These are phyloP conservation scores for Marasmius oreades DNA, from an alignment of 1,284 basidiomycete species.

Conservation along the genomic window DNA sequence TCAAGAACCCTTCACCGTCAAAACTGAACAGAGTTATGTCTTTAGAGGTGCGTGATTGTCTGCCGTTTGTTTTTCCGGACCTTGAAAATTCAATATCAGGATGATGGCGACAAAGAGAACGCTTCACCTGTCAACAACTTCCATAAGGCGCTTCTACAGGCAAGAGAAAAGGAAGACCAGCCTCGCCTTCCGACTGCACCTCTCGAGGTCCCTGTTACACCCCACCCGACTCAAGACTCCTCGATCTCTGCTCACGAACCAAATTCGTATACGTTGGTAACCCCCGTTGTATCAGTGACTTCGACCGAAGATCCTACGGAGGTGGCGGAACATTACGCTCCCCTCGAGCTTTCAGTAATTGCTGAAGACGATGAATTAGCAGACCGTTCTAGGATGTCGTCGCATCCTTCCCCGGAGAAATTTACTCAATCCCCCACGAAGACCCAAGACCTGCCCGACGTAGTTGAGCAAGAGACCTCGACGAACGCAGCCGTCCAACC, in stretches of 20 bases:
- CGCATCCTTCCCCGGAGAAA: constrained; percentile 9
- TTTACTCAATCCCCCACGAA: not conserved
- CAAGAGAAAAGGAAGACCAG: constrained; percentile 23
- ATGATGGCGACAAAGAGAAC: constrained; percentile 38
- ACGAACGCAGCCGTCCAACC: not conserved
- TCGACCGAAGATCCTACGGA: not conserved
- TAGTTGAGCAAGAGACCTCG: not conserved
- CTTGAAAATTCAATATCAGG: constrained; percentile 22
- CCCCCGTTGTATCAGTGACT: not conserved
- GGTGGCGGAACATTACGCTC: not conserved
- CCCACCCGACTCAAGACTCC: not conserved
- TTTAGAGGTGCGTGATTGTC: constrained; percentile 39
- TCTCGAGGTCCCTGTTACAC: not conserved
- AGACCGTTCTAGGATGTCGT: constrained; percentile 34
- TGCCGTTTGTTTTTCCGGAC: not conserved
- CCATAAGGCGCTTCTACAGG: constrained; percentile 46
- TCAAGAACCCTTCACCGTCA: constrained; percentile 27
- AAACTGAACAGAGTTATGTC: constrained; percentile 42
- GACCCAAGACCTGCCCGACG: not conserved
- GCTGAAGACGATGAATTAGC: constrained; percentile 63
- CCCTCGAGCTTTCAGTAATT: constrained; percentile 57
- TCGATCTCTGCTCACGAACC: not conserved
- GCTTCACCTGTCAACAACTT: constrained; percentile 43
- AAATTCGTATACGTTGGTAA: not conserved
- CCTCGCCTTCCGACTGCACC: not conserved